Base-by-base conservation (phyloP, 192 early-diverging fungal genomes). In the Coemansia umbellata region DNA sequence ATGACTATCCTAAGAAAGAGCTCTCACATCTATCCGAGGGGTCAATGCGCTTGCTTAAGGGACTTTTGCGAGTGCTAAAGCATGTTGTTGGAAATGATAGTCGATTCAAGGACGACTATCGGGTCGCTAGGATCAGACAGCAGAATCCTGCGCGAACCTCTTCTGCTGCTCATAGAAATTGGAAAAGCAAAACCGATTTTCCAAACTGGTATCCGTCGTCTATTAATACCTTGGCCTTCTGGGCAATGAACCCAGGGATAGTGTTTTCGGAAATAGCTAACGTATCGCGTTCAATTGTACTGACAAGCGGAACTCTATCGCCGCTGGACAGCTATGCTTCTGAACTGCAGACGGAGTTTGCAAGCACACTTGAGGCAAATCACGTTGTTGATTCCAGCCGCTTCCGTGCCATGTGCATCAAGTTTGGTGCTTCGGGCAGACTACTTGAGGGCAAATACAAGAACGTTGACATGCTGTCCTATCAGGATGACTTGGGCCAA, bases 301-400 rank as follows among this genome's bases (percentile, higher is more conserved):
- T 87, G 28, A 85, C 82, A 17, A 84, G 82, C 53, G 85, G 85
- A 27, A 87, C 85, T 9, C 70, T 87, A n/a, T 85, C 85, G 23
- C 85, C 85, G 27, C 50, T 86, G 42, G 58, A 69, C 40, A 79
- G 75, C n/a, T 84, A 83, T 50, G 42, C 42, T 22, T 69, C 80
- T 1, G 84, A 86, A 44, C 52, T 86, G 18, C 80, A 79, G n/a
- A 60, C 71, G 5, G 47, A 57, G 14, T 86, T 86, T 56, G 37
- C 60, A 2, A 66, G 67, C 22, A 69, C 56, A 18, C 53, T 86
- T 4, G 82, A 84, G 60, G 80, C 84, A 35, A 77, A 66, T 24
- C 89, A 91, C 63, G 85, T 91, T 27, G 88, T 91, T 44, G 60
- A 78, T 3, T 40, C 62, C 1, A 45, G 69, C 6, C 87, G 90